Conservation (phyloP, 805 yeast species). For the Spathaspora boniae region DNA sequence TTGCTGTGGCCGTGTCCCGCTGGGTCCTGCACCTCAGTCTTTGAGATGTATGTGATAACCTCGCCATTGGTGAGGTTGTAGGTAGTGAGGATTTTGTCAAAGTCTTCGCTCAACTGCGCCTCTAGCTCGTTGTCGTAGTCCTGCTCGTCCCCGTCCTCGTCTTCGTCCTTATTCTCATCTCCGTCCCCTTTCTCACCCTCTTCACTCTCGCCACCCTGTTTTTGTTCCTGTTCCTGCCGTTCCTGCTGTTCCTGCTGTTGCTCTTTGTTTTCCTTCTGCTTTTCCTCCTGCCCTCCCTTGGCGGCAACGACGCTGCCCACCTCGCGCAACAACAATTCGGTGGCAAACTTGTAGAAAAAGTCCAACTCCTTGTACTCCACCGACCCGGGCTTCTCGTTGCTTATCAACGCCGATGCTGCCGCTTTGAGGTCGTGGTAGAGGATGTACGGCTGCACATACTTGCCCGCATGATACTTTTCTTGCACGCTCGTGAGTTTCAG, state of each 20-base stretch:
- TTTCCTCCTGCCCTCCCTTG: too few relatives aligned
- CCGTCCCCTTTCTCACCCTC: too few relatives aligned
- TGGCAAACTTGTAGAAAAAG: slow-evolving; percentile 56
- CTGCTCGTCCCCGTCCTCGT: too few relatives aligned
- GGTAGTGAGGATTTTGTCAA: slow-evolving; percentile 52
- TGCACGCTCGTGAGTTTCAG: slow-evolving; percentile 40
- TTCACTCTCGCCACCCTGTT: too few relatives aligned
- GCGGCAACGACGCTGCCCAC: slow-evolving; percentile 22
- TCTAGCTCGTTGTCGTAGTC: slow-evolving; percentile 34
- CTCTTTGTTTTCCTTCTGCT: too few relatives aligned
- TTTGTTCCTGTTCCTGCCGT: too few relatives aligned
- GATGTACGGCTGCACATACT: slow-evolving; percentile 48
- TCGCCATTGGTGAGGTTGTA: slow-evolving; percentile 59
- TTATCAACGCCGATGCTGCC: slow-evolving; percentile 47
- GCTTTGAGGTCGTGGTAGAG: slow-evolving; percentile 67
- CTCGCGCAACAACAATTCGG: slow-evolving; percentile 64
- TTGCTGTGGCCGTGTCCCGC: slow-evolving; percentile 4
- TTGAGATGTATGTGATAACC: slow-evolving; percentile 39
- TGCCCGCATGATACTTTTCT: slow-evolving; percentile 31
- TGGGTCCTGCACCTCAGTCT: slow-evolving; percentile 27
- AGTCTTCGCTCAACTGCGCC: slow-evolving; percentile 51
- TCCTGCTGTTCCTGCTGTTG: too few relatives aligned
- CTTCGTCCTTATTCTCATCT: too few relatives aligned
- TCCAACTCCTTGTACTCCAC: slow-evolving; percentile 52
- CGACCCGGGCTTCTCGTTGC: slow-evolving; percentile 47